Conservation (phyloP, 1,284 basidiomycete species). For the Sporisorium scitamineum region DNA sequence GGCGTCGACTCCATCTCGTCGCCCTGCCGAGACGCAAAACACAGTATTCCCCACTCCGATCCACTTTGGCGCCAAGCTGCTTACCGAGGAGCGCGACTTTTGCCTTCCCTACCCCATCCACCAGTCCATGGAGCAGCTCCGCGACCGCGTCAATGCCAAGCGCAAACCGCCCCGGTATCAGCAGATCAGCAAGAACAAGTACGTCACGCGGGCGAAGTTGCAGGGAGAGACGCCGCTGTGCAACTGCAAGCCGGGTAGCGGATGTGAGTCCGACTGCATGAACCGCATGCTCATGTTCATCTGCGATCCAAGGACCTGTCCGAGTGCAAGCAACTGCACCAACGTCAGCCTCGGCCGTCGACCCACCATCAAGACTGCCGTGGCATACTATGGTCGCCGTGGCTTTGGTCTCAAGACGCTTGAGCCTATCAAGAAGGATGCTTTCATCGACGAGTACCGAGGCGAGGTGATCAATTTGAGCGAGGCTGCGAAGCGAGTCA, state of each 20-base stretch:
- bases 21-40: constrained; percentile 7
- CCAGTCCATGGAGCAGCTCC: constrained; percentile 39
- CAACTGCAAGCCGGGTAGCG: constrained; percentile 51
- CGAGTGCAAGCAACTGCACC: constrained; percentile 60
- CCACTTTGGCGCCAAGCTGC: constrained; percentile 48
- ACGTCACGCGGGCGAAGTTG: constrained; percentile 51
- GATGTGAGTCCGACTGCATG: constrained; percentile 60
- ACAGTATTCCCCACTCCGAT: constrained; percentile 35
- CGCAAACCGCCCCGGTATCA: constrained; percentile 57
- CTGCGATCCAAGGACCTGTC: constrained; percentile 61
- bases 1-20: constrained; percentile 20
- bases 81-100: constrained; percentile 55
- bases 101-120: constrained; percentile 44
- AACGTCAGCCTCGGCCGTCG: constrained; percentile 62
- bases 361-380: constrained; percentile 42
- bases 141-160: constrained; percentile 50
- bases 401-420: constrained; percentile 62
- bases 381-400: constrained; percentile 55
- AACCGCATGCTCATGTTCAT: constrained; percentile 62
- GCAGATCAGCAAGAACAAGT: constrained; percentile 59
- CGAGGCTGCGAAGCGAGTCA: constrained; percentile 57
- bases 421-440: constrained; percentile 48
- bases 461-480: constrained; percentile 62
- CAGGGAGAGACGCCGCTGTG: constrained; percentile 58
- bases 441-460: constrained; percentile 65